phyloP scores from a whole-genome alignment of 495 filamentous ascomycete species.

The Aspergillus baeticus region DNA sequence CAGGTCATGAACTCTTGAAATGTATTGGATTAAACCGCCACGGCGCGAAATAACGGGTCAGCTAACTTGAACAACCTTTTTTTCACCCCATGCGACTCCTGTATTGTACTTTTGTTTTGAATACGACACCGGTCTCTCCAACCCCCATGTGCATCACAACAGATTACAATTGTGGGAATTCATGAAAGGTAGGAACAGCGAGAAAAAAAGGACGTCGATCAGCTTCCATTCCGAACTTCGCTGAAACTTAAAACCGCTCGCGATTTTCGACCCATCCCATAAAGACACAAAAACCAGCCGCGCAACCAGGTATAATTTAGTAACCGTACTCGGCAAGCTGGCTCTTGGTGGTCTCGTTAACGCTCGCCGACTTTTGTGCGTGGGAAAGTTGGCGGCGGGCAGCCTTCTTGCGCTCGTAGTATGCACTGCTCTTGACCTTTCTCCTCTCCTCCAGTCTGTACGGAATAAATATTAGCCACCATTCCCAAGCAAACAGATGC shows the following conservation, averaged over 20 bases:
- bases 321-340: conserved; percentile 72
- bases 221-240: conserved; percentile 43
- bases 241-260: conserved; percentile 46
- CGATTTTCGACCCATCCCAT: conserved; percentile 46
- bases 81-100: conserved; percentile 46
- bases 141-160: conserved; percentile 41
- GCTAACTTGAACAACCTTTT: conserved; percentile 50
- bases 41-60: conserved; percentile 46
- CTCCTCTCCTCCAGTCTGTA: conserved; percentile 94
- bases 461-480: conserved; percentile 36
- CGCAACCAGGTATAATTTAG: conserved; percentile 54
- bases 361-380: conserved; percentile 86
- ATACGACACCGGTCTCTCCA: conserved; percentile 32
- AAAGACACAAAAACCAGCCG: conserved; percentile 48
- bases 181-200: conserved; percentile 32
- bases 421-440: conserved; percentile 97
- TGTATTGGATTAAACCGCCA: conserved; percentile 52
- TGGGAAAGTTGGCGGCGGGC: conserved; percentile 83
- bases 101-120: conserved; percentile 21
- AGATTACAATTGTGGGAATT: conserved; percentile 24
- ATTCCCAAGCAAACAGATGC: background rate
- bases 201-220: conserved; percentile 38
- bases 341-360: conserved; percentile 71
- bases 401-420: conserved; percentile 99
- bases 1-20: conserved; percentile 38